A percentile compares a stretch with the other conserved stretches of the same genome.
Evolutionary conservation across 257 asterid species (phyloP).

Genomic region (Penstemon davidsonii): DNA sequence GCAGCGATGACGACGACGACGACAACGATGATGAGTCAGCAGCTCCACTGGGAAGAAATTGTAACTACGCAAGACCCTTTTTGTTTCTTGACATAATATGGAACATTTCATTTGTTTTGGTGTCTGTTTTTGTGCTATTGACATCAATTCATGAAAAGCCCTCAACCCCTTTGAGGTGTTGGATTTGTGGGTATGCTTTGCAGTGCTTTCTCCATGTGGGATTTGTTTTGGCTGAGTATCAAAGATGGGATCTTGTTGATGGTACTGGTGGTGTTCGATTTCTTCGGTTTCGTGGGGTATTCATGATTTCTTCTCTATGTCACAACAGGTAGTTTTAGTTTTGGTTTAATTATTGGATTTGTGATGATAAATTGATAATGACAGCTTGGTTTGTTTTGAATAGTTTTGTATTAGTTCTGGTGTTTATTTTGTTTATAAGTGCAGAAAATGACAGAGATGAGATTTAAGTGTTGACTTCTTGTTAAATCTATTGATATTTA

Average conservation of each 20-base stretch:
- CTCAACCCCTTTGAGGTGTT: slow-evolving; percentile 70
- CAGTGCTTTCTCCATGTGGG: slow-evolving; percentile 78
- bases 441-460: slow-evolving; percentile 24
- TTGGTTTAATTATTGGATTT: not conserved
- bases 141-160: slow-evolving; percentile 61
- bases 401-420: slow-evolving; percentile 15
- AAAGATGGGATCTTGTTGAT: slow-evolving; percentile 39
- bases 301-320: slow-evolving; percentile 42
- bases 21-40: slow-evolving; percentile 24
- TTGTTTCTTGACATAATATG: slow-evolving; percentile 76
- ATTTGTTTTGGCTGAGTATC: slow-evolving; percentile 64
- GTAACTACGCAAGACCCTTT: slow-evolving; percentile 65
- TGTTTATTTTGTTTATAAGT: slow-evolving; percentile 26
- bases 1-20: slow-evolving; percentile 13
- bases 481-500: slow-evolving; percentile 13
- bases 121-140: slow-evolving; percentile 58
- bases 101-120: slow-evolving; percentile 73
- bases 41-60: slow-evolving; percentile 29
- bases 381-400: slow-evolving; percentile 7
- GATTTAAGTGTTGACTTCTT: slow-evolving; percentile 32
- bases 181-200: slow-evolving; percentile 83
- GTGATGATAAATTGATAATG: slow-evolving; percentile 2
- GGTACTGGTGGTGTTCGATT: slow-evolving; percentile 21
- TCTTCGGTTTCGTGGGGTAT: slow-evolving; percentile 34
- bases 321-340: slow-evolving; percentile 45